Evolutionary conservation across 2,329 filamentous ascomycete species (phyloP), one percentile per base, ranked within the genome.

Genomic region (Westerdykella sp.): DNA sequence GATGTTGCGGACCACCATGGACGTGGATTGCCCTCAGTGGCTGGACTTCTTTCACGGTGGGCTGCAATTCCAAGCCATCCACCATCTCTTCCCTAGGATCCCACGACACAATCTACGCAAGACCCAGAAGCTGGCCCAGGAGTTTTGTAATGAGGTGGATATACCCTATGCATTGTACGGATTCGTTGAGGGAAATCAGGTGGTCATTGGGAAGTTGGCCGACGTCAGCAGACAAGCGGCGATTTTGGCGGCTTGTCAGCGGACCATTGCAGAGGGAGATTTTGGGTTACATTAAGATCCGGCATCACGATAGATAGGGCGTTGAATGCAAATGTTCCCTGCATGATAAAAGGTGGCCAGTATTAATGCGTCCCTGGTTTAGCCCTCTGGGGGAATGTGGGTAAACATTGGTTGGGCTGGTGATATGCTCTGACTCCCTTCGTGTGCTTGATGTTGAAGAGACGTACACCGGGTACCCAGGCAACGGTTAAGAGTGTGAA

Each of bases 21-120:
- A 87, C 55, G 78, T 87, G 38, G 81, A 84, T 54, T 86, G 83
- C 63, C 83, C 83, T 0, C 69, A 73, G 18, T 87, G 83, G 83
- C 68, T 87, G 21, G 83, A 87, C 60, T 86, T 81, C 53, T 73
- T 85, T 57, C 83, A 87, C 60, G 83, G 83, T 39, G 83, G 83
- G 1, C 70, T 87, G 22, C 83, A 86, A 65, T 87, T 86, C 66
- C 83, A 86, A 64, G 81, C 78, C 6, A 76, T 85, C 2, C 83
- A 87, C 62, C 83, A 87, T 52, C 64, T 86, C 10, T 86, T 81
- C 56, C 83, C 83, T 2, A 73, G 83, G 4, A 73, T 85, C 41
- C 83, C 83, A 1, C 68, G 83, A 18, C 83, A 86, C 63, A 86
- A 86, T 60, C 66, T 86, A 9, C 73, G 83, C 41, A 67, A 70